Percentiles rank a stretch among this genome's conserved stretches.
Evolutionary conservation across 2,329 filamentous ascomycete genomes (phyloP).

Genomic region (Calcarisporium arbuscula): DNA sequence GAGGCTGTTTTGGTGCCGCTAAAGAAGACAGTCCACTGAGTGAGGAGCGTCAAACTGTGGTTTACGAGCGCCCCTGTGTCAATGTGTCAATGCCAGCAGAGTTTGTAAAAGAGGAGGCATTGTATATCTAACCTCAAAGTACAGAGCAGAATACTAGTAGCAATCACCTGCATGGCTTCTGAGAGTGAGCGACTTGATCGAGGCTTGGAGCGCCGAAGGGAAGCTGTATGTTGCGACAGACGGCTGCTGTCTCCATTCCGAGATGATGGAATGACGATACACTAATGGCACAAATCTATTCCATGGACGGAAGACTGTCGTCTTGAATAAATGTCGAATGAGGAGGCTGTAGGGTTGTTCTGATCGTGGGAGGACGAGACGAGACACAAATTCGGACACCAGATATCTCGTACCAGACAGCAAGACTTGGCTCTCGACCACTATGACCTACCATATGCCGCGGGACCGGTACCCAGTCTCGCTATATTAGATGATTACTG

Average conservation of each 20-base stretch:
- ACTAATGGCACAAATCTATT: conserved; percentile 3
- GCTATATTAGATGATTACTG: too few species aligned
- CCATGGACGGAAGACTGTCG: conserved; percentile 6
- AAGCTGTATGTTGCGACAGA: conserved; percentile 4
- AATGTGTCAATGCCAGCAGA: too few species aligned
- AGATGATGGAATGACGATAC: conserved; percentile 7
- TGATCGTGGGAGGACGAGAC: conserved; percentile 3
- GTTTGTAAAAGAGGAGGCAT: too few species aligned
- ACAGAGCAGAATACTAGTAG: conserved; percentile 7
- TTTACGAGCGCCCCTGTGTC: too few species aligned
- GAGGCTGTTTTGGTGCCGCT: conserved; percentile 6
- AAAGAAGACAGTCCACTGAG: conserved; percentile 7
- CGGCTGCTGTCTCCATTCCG: conserved; percentile 1
- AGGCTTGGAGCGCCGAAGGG: conserved; percentile 4
- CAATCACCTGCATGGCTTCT: conserved; percentile 7
- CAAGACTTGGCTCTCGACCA: too few species aligned
- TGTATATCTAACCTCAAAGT: conserved; percentile 8
- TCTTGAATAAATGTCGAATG: conserved; percentile 5
- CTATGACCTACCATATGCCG: too few species aligned
- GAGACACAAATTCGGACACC: too few species aligned
- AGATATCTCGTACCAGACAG: too few species aligned
- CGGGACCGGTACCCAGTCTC: too few species aligned
- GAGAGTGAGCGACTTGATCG: conserved; percentile 4
- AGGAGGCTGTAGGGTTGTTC: conserved; percentile 5
- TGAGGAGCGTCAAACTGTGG: conserved; percentile 7